Conservation (phyloP, 2,329 filamentous ascomycete genomes). For the Plenodomus tracheiphilus region DNA sequence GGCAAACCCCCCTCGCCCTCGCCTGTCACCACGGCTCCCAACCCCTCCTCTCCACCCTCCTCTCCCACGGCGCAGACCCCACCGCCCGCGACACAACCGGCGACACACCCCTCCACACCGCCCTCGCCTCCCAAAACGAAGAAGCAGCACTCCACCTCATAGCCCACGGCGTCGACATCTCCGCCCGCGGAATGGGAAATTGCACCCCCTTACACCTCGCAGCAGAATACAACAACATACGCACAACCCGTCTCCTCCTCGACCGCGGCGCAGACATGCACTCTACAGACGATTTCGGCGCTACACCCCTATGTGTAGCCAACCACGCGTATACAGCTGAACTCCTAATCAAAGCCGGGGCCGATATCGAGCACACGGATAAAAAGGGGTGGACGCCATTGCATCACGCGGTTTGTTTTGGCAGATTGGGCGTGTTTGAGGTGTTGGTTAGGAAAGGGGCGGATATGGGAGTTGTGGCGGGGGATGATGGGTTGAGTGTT, state of each 20-base stretch:
- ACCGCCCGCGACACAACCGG: conserved; percentile 2
- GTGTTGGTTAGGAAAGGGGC: neutral
- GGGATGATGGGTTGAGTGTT: neutral
- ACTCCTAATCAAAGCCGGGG: neutral
- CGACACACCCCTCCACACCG: conserved; percentile 6
- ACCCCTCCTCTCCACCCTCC: conserved; percentile 12
- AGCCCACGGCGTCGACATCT: neutral
- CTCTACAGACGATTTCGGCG: neutral
- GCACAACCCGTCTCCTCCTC: neutral
- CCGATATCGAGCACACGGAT: neutral
- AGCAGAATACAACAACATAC: neutral
- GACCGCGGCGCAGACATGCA: neutral
- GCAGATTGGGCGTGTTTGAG: neutral
- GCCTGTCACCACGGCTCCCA: conserved; percentile 15
- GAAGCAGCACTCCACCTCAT: neutral
- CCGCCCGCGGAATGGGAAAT: neutral
- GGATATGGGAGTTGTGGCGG: neutral
- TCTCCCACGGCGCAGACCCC: conserved; percentile 22
- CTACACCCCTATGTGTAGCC: neutral
- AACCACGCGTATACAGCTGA: neutral
- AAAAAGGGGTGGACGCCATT: neutral
- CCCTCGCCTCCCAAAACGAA: neutral
- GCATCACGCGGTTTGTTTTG: neutral
- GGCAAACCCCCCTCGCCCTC: conserved; percentile 13
- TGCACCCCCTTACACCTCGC: conserved; percentile 1